A percentile compares a stretch with the other conserved stretches of the same genome.
Evolutionary conservation across 2,329 filamentous ascomycete species (phyloP).

Genomic region (Venturia carpophila): DNA sequence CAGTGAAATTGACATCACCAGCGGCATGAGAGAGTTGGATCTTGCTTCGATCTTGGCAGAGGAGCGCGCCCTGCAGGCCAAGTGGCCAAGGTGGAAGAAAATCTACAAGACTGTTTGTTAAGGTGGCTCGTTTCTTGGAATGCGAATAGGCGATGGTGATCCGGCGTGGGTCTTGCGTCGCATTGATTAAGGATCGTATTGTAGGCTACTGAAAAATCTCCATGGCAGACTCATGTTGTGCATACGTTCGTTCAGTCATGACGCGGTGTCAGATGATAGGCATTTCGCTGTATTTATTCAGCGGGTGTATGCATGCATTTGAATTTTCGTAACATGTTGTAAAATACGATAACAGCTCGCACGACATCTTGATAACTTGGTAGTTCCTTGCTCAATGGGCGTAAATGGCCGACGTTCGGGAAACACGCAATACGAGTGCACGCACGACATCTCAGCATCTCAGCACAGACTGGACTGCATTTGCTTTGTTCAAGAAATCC

Average conservation of each 20-base stretch:
- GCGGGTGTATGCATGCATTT: background rate
- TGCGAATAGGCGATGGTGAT: background rate
- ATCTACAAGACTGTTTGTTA: constrained; percentile 43
- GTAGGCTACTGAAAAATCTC: constrained; percentile 7
- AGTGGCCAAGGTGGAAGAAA: constrained; percentile 43
- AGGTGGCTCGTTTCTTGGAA: constrained; percentile 17
- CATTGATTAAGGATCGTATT: background rate
- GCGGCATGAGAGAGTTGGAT: constrained; percentile 21
- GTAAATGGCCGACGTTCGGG: background rate
- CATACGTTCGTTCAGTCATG: background rate
- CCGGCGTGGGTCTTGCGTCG: background rate
- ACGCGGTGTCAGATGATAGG: background rate
- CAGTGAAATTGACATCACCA: constrained; percentile 18
- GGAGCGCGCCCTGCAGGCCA: constrained; percentile 7
- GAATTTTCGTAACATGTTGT: no score
- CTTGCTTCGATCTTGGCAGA: constrained; percentile 18
- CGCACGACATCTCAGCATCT: background rate
- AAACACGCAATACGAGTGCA: background rate
- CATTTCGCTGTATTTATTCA: background rate
- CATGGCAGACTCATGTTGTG: constrained; percentile 2
- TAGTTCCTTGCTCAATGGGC: no score
- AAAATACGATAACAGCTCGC: no score
- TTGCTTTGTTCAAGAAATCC: background rate
- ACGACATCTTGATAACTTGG: no score
- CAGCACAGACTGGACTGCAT: background rate